Evolutionary conservation across 805 yeast genomes (phyloP).

Genomic region (Teunomyces tritomae): DNA sequence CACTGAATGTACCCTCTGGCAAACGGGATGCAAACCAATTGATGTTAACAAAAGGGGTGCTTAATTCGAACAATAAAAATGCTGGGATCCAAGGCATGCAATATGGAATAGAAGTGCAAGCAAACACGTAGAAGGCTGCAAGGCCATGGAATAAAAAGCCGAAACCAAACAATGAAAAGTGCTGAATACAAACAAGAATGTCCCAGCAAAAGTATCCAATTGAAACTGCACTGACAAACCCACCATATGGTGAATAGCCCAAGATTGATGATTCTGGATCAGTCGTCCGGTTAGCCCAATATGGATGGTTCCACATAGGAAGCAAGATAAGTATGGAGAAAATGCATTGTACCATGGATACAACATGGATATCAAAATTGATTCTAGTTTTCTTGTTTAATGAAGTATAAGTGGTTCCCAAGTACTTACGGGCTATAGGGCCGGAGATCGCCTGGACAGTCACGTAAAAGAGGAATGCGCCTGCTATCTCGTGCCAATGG

Average conservation of each 20-base stretch:
- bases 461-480: conserved; percentile 60
- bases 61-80: conserved; percentile 80
- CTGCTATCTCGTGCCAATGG: conserved; percentile 77
- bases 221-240: conserved; percentile 69
- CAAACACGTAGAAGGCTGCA: conserved; percentile 76
- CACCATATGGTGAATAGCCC: conserved; percentile 75
- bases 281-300: conserved; percentile 32
- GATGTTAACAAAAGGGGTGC: conserved; percentile 92
- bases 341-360: conserved; percentile 80
- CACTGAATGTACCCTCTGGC: conserved; percentile 64
- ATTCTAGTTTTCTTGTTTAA: conserved; percentile 46
- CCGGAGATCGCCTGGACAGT: conserved; percentile 54
- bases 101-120: conserved; percentile 63
- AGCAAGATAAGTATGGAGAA: conserved; percentile 56
- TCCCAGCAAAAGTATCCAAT: conserved; percentile 95
- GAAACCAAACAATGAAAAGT: conserved; percentile 69
- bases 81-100: conserved; percentile 79
- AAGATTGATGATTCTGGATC: conserved; percentile 47
- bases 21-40: conserved; percentile 87
- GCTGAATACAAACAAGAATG: conserved; percentile 58
- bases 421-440: conserved; percentile 42
- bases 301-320: conserved; percentile 64
- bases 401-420: conserved; percentile 54
- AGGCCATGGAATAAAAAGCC: conserved; percentile 82
- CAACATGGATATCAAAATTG: conserved; percentile 89